Conservation (phyloP, 129 eudicot species). For the Centrapalus pauciflorus region DNA sequence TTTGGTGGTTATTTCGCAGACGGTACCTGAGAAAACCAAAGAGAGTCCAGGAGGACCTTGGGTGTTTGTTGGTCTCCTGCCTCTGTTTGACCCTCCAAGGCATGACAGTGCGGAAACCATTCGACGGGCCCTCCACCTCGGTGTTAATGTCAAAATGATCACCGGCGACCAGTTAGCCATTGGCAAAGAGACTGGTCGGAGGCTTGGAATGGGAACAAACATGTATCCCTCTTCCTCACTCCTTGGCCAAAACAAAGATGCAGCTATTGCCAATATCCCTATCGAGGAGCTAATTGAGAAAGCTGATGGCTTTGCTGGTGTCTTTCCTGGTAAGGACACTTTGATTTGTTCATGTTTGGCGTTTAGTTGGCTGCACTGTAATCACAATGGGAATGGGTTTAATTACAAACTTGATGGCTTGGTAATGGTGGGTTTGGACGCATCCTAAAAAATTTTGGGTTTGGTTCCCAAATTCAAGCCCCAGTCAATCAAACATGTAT, state of each 20-base stretch:
- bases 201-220: conserved; percentile 91
- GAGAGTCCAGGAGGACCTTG: conserved; percentile 78
- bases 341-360: background rate
- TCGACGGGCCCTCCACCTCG: conserved; percentile 70
- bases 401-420: no score
- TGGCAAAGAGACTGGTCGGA: conserved; percentile 84
- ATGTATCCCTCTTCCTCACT: conserved; percentile 94
- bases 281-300: conserved; percentile 83
- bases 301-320: conserved; percentile 95
- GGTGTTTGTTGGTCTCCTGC: conserved; percentile 73
- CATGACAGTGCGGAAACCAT: conserved; percentile 91
- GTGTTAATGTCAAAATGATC: conserved; percentile 94
- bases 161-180: conserved; percentile 92
- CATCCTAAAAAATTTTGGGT: no score
- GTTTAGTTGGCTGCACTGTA: no score
- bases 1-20: conserved; percentile 27
- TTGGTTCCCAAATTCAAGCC: no score
- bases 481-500: no score
- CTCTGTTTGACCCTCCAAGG: conserved; percentile 90
- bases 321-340: conserved; percentile 64
- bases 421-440: no score
- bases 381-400: no score
- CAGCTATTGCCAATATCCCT: conserved; percentile 53
- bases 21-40: conserved; percentile 71
- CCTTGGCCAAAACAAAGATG: conserved; percentile 79